Evolutionary conservation across 2,329 filamentous ascomycete species (phyloP).

Genomic region (Alternaria gansuensis): DNA sequence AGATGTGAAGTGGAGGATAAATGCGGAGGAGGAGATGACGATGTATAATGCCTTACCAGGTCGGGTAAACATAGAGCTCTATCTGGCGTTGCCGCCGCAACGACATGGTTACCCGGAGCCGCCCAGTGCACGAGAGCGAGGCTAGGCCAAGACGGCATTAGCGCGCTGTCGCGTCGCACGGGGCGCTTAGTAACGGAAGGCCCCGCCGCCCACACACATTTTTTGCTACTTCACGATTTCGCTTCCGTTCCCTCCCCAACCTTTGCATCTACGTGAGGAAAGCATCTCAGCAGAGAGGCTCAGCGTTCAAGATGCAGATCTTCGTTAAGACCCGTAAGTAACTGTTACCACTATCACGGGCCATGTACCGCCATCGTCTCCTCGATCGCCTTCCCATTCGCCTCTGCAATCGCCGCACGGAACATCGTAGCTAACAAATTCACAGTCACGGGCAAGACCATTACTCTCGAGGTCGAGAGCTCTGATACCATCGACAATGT

Average conservation of each 20-base stretch:
- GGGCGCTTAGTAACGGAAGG: constrained; percentile 22
- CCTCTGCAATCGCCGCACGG: background rate
- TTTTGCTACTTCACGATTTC: constrained; percentile 29
- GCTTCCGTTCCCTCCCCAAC: constrained; percentile 17
- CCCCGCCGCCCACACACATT: constrained; percentile 37
- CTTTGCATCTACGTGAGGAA: constrained; percentile 23
- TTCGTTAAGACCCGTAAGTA: constrained; percentile 90
- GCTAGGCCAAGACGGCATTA: background rate
- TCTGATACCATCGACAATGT: constrained; percentile 99
- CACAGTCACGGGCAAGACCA: constrained; percentile 96
- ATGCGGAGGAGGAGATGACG: constrained; percentile 42
- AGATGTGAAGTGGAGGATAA: constrained; percentile 33
- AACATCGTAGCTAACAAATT: constrained; percentile 26
- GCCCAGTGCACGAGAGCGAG: background rate
- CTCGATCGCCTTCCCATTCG: background rate
- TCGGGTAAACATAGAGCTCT: constrained; percentile 35
- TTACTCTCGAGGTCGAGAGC: constrained; percentile 99
- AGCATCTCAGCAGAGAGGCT: constrained; percentile 18
- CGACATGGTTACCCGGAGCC: constrained; percentile 9
- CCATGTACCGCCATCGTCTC: background rate
- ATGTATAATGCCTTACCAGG: constrained; percentile 36
- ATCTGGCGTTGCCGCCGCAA: constrained; percentile 8
- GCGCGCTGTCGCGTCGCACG: background rate
- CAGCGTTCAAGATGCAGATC: constrained; percentile 77
- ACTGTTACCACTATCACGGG: constrained; percentile 50